phyloP scores from a whole-genome alignment of 1,284 basidiomycete species.

The Ustilago esculenta region DNA sequence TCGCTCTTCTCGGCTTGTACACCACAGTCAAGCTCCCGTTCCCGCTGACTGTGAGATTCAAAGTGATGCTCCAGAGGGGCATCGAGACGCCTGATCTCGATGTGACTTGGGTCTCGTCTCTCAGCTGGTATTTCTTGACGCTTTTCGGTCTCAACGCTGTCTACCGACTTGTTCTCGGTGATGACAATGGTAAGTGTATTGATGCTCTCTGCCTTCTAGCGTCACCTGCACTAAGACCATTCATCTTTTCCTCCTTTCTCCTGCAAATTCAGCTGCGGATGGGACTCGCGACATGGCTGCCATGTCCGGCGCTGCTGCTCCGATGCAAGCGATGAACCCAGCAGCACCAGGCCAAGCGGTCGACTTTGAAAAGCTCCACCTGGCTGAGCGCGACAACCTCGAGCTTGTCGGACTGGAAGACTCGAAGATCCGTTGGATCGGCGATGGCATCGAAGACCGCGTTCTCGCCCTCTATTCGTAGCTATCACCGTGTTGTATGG shows the following conservation, averaged over 20 bases:
- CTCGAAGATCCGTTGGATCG: constrained; percentile 56
- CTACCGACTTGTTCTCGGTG: constrained; percentile 90
- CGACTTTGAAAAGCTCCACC: constrained; percentile 89
- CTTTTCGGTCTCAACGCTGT: constrained; percentile 96
- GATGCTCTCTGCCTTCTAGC: background rate
- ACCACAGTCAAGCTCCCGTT: constrained; percentile 88
- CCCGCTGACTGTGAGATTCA: constrained; percentile 95
- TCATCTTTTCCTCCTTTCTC: background rate
- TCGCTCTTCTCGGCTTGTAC: background rate
- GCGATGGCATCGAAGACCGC: constrained; percentile 63
- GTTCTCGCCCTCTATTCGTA: constrained; percentile 59
- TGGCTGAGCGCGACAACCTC: constrained; percentile 90
- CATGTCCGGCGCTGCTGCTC: constrained; percentile 51
- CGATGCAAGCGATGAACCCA: constrained; percentile 43
- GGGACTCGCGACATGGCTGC: constrained; percentile 66
- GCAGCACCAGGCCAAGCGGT: constrained; percentile 69
- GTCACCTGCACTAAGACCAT: too few relatives aligned
- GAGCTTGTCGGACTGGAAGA: constrained; percentile 77
- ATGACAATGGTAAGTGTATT: constrained; percentile 79
- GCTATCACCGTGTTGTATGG: too few relatives aligned
- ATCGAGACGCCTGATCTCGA: constrained; percentile 97
- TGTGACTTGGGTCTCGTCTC: constrained; percentile 96
- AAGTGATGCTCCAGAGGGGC: constrained; percentile 96
- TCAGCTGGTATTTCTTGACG: constrained; percentile 99
- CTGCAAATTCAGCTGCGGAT: constrained; percentile 56